Evolutionary conservation across 2,329 filamentous ascomycete genomes (phyloP), one percentile per base, ranked within the genome.

Genomic region (Ceratocystis colombiana): DNA sequence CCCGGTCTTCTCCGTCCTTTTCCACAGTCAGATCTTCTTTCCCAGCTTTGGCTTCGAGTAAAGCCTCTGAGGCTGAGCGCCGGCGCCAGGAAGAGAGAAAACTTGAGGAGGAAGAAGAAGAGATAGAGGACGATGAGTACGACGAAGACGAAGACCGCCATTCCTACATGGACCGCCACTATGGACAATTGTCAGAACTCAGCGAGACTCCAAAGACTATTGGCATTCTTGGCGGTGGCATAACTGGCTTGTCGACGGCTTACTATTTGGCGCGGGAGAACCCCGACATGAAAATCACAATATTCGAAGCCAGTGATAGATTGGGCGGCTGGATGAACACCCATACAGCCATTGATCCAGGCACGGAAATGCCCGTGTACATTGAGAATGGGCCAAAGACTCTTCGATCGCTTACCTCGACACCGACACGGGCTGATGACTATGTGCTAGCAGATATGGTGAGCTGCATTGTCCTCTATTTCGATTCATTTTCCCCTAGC

Each of bases 271-370:
- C 85, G 12, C 83, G 84, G 70, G 79, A 63, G 3, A 61, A 61
- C 30, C 66, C 66, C 5, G n/a, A 61, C 1, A 61, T 68, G n/a
- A 68, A 68, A 45, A 68, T 68, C 55, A 64, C 64, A 15, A 45
- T 68, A 12, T 57, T 68, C 46, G 66, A 99, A 74, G 82, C 82
- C 22, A 82, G 79, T 33, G 73, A 82, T 25, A 80, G 84, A 22
- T 74, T 93, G 0, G 94, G 94, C 55, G 94, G 94, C 59, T 97
- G 92, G 92, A 79, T 97, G 50, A 78, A 85, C 69, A 90, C 88
- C 1, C 79, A 81, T 46, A 88, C 84, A 17, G 79, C 80, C 25
- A 76, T 80, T 62, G 77, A 75, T 15, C 74, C 72, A 2, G 64
- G 62, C 25, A 53, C 61, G 3, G 28, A 62, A 10, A 20, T 63